Percentiles rank a stretch among this genome's conserved stretches.
Conservation (phyloP, 2,329 filamentous ascomycete species). For the Diaporthe humulicola region DNA sequence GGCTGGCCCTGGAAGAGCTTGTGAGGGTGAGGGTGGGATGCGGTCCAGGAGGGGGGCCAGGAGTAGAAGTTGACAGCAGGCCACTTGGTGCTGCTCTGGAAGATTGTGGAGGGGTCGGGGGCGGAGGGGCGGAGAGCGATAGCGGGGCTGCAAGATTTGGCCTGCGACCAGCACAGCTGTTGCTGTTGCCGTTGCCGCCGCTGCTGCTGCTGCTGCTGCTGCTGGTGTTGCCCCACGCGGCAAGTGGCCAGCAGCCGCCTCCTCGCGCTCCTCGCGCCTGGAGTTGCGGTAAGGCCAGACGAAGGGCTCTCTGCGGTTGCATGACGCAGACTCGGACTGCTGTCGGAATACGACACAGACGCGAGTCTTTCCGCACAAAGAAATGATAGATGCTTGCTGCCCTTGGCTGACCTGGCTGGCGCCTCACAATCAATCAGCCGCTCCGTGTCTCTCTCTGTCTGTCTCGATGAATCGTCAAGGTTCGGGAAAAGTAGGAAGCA, state of each 20-base stretch:
- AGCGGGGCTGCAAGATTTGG: slow-evolving; percentile 38
- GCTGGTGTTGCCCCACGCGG: not conserved
- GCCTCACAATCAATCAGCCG: not conserved
- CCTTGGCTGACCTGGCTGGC: too few relatives aligned
- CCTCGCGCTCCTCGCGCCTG: slow-evolving; percentile 1
- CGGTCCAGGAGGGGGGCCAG: slow-evolving; percentile 24
- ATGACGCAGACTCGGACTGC: not conserved
- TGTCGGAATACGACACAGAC: not conserved
- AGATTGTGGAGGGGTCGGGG: slow-evolving; percentile 38
- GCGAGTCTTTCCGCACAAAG: not conserved
- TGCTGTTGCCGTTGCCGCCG: not conserved
- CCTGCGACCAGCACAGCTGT: not conserved
- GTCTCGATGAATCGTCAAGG: not conserved
- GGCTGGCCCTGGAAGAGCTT: slow-evolving; percentile 42
- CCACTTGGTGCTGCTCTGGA: slow-evolving; percentile 12
- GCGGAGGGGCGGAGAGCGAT: slow-evolving; percentile 32
- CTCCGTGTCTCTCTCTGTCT: too few relatives aligned
- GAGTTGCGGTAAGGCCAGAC: slow-evolving; percentile 18
- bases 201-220: not conserved
- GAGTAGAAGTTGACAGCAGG: slow-evolving; percentile 34
- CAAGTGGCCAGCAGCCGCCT: slow-evolving; percentile 7
- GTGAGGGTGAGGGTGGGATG: slow-evolving; percentile 8
- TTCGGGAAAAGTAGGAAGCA: slow-evolving; percentile 10
- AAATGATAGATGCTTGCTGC: not conserved
- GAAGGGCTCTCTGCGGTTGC: slow-evolving; percentile 10